Conservation (phyloP, 345 rosid species). For the Brassica carinata region DNA sequence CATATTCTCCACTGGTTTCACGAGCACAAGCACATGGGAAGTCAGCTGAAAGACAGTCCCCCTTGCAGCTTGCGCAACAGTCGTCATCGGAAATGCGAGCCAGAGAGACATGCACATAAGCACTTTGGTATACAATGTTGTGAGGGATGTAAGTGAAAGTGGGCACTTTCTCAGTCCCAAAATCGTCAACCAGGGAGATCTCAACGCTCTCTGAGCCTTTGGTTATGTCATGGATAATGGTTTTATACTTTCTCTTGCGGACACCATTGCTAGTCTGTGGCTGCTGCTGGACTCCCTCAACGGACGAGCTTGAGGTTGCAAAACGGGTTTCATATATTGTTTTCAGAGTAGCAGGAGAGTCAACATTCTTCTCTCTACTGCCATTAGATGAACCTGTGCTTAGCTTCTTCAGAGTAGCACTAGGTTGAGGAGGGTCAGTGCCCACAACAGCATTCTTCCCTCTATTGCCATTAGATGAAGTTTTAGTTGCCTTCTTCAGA, state of each 20-base stretch:
- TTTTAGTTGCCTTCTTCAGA: constrained; percentile 20
- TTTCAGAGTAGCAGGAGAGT: constrained; percentile 14
- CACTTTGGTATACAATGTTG: constrained; percentile 59
- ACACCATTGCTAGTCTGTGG: constrained; percentile 27
- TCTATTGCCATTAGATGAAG: neutral
- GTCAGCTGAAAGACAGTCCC: constrained; percentile 64
- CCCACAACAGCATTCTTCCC: neutral
- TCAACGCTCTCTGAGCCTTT: constrained; percentile 64
- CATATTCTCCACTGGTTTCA: constrained; percentile 87
- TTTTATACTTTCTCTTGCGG: constrained; percentile 31
- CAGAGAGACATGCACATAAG: constrained; percentile 62
- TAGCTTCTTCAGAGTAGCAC: constrained; percentile 12
- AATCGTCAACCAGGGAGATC: constrained; percentile 61
- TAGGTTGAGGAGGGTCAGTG: neutral
- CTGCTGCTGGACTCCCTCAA: constrained; percentile 11
- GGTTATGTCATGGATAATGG: constrained; percentile 44
- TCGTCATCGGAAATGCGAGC: constrained; percentile 77
- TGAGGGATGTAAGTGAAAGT: constrained; percentile 67
- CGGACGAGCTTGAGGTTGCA: constrained; percentile 31
- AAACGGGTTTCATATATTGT: constrained; percentile 34
- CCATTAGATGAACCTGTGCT: neutral
- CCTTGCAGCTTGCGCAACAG: constrained; percentile 67
- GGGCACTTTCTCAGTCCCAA: constrained; percentile 52
- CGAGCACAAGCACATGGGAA: constrained; percentile 78
- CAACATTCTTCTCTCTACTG: constrained; percentile 28